These are phyloP conservation scores for Eucalyptus sp. DNA, from an alignment of 345 rosid genomes.

Conservation along the genomic window DNA sequence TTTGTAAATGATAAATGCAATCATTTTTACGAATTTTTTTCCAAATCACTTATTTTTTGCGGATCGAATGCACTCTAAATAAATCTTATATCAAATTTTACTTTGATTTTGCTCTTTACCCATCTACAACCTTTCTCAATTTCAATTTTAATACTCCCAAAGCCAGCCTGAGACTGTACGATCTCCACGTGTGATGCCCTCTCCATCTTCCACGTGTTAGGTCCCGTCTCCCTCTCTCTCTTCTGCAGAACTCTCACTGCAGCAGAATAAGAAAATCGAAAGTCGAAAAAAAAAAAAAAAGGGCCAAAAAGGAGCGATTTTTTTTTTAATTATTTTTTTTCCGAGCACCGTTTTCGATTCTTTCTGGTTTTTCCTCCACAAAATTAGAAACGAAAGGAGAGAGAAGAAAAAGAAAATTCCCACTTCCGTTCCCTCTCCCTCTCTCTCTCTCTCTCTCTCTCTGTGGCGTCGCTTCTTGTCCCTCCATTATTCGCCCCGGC, in stretches of 20 bases:
- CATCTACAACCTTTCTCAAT: not conserved
- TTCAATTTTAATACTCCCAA: not conserved
- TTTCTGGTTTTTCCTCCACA: not conserved
- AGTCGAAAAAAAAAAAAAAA: not conserved
- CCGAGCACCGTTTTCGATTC: not conserved
- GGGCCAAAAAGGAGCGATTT: too few relatives aligned
- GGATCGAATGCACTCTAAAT: rapidly evolving
- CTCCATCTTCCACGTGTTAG: not conserved
- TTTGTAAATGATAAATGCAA: not conserved
- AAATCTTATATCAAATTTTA: too few relatives aligned
- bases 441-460: not conserved
- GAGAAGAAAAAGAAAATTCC: not conserved
- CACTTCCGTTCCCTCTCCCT: not conserved
- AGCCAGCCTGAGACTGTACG: not conserved
- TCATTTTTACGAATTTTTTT: too few relatives aligned
- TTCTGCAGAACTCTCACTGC: not conserved
- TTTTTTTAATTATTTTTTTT: too few relatives aligned
- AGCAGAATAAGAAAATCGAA: not conserved
- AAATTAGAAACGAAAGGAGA: not conserved
- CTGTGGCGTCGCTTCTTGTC: not conserved
- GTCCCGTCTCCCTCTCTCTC: not conserved
- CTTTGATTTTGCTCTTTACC: too few relatives aligned
- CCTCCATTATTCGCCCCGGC: not conserved
- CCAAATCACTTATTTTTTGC: rapidly evolving
- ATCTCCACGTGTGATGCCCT: not conserved